These are phyloP conservation scores for Rutstroemia sp. DNA, from an alignment of 2,329 filamentous ascomycete species.

Conservation along the genomic window DNA sequence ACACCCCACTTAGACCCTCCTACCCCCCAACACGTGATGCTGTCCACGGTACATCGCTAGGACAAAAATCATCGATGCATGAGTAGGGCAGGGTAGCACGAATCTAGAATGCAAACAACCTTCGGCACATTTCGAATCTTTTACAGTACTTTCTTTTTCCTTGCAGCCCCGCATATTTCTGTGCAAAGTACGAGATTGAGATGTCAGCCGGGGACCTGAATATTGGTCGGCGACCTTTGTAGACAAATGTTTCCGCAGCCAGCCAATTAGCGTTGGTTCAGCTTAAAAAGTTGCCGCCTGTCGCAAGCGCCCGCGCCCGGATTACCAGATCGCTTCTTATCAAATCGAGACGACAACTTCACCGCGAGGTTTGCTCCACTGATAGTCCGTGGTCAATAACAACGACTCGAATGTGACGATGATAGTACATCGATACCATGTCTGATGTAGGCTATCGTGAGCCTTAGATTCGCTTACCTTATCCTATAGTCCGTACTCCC, in stretches of 20 bases:
- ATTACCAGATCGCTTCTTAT: background rate
- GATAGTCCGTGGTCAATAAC: background rate
- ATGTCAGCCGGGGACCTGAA: conserved; percentile 6
- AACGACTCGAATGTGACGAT: background rate
- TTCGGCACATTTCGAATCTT: background rate
- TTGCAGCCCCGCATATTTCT: background rate
- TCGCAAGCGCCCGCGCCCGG: conserved; percentile 1
- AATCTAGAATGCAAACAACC: conserved; percentile 1
- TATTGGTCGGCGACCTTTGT: conserved; percentile 9
- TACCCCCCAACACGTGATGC: background rate
- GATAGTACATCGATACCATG: background rate
- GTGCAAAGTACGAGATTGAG: background rate
- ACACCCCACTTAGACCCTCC: background rate
- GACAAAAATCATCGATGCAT: background rate
- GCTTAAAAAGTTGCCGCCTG: background rate
- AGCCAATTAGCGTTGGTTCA: conserved; percentile 8
- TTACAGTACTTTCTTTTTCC: conserved; percentile 1
- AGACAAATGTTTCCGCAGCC: conserved; percentile 1
- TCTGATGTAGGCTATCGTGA: background rate
- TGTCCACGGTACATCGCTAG: background rate
- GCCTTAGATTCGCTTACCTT: background rate
- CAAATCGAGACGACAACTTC: background rate
- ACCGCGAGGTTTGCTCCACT: background rate
- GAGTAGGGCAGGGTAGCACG: conserved; percentile 2
- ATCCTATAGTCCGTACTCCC: background rate